A percentile compares a stretch with the other conserved stretches of the same genome.
phyloP scores from a whole-genome alignment of 257 asterid species.

The Nyctanthes arbortristis region DNA sequence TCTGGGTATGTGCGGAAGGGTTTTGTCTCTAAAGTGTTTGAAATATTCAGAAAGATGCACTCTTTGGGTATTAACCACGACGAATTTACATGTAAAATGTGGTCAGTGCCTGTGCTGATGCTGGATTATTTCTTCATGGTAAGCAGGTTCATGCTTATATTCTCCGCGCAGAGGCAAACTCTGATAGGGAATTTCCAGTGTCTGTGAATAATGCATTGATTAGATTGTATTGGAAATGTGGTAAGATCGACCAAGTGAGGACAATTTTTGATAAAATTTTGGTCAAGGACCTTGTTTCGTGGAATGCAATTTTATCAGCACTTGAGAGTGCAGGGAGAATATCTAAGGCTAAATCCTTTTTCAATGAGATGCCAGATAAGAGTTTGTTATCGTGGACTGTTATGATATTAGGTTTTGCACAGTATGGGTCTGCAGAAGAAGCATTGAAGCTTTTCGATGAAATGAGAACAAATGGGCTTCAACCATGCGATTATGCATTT shows the following conservation, averaged over 20 bases:
- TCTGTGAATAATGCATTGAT: conserved; percentile 62
- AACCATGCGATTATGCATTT: conserved; percentile 69
- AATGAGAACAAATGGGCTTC: conserved; percentile 54
- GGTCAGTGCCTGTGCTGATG: conserved; percentile 62
- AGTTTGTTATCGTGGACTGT: conserved; percentile 59
- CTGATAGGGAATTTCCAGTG: conserved; percentile 38
- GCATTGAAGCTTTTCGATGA: conserved; percentile 57
- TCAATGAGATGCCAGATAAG: conserved; percentile 48
- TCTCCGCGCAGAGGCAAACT: conserved; percentile 45
- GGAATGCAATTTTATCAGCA: conserved; percentile 69
- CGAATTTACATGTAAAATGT: conserved; percentile 59
- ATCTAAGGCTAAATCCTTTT: conserved; percentile 50
- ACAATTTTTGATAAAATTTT: conserved; percentile 41
- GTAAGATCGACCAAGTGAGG: conserved; percentile 50
- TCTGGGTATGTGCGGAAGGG: conserved; percentile 73
- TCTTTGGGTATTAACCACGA: conserved; percentile 50
- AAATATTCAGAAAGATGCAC: conserved; percentile 54
- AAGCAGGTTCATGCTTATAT: conserved; percentile 67
- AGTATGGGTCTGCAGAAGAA: conserved; percentile 66
- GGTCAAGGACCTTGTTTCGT: conserved; percentile 63
- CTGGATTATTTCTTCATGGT: conserved; percentile 58
- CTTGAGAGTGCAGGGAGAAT: conserved; percentile 48
- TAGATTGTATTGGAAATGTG: conserved; percentile 66
- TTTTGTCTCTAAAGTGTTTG: conserved; percentile 47
- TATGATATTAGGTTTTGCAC: conserved; percentile 68